phyloP scores from a whole-genome alignment of 495 filamentous ascomycete genomes.

The Daldinia concentrica region DNA sequence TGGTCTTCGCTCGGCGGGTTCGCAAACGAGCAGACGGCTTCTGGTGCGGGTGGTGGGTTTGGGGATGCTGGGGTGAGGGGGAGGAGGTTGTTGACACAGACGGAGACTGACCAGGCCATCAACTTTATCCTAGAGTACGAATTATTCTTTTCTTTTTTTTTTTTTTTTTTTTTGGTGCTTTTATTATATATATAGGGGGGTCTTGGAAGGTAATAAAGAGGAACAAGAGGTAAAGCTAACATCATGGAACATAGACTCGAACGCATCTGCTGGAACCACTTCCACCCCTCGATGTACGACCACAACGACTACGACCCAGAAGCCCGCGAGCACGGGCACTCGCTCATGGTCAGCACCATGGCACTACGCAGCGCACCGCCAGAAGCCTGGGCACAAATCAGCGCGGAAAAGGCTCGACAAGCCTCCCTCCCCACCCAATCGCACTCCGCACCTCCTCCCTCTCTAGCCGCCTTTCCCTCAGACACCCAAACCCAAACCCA shows the following conservation, averaged over 20 bases:
- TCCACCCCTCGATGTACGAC: slow-evolving; percentile 47
- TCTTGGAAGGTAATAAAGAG: not conserved
- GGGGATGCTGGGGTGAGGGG: not conserved
- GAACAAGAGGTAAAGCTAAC: not conserved
- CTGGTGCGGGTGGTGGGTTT: not conserved
- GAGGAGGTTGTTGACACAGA: slow-evolving; percentile 37
- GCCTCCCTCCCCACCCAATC: not conserved
- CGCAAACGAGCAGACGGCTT: not conserved
- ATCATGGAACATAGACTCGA: slow-evolving; percentile 51
- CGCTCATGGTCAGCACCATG: slow-evolving; percentile 57
- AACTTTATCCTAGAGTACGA: slow-evolving; percentile 62
- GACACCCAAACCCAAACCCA: not conserved
- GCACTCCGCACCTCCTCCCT: slow-evolving; percentile 3
- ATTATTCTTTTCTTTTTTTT: not conserved
- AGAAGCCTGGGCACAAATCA: slow-evolving; percentile 39
- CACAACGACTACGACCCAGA: slow-evolving; percentile 38
- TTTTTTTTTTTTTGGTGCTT: not conserved
- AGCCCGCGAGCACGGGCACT: slow-evolving; percentile 50
- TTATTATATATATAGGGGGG: not conserved
- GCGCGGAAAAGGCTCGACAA: slow-evolving; percentile 22
- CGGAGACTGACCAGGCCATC: slow-evolving; percentile 55
- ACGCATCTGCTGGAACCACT: slow-evolving; percentile 61
- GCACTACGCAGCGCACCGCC: slow-evolving; percentile 50
- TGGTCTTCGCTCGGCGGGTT: slow-evolving; percentile 7
- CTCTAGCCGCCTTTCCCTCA: not conserved